Percentiles rank a stretch among this genome's conserved stretches.
Conservation (phyloP, 495 filamentous ascomycete species). For the Amphirosellinia nigrospora region DNA sequence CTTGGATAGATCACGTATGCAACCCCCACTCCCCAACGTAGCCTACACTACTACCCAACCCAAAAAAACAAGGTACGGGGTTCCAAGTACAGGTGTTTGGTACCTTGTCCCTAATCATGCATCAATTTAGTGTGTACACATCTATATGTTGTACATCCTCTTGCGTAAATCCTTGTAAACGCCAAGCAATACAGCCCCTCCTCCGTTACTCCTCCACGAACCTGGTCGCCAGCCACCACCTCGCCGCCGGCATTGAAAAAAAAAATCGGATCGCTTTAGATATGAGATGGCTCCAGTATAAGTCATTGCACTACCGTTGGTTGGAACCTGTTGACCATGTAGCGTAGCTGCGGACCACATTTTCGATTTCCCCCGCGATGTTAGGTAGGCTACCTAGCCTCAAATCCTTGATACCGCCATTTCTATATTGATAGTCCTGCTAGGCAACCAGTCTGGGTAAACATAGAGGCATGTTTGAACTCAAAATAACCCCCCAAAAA, state of each 20-base stretch:
- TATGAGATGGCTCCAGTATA: background rate
- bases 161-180: background rate
- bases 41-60: too few relatives aligned
- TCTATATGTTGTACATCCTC: slow-evolving; percentile 3
- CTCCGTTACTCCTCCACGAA: background rate
- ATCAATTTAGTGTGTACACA: background rate
- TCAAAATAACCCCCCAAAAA: too few relatives aligned
- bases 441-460: background rate
- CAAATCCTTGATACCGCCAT: too few relatives aligned
- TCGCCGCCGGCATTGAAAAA: background rate
- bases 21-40: background rate
- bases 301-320: background rate
- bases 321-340: background rate
- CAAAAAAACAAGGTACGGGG: background rate
- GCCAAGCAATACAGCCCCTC: background rate
- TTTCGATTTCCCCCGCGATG: background rate
- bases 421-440: background rate
- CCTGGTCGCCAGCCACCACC: background rate
- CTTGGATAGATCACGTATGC: background rate
- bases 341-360: background rate
- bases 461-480: background rate
- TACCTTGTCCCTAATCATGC: background rate
- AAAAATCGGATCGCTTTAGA: too few relatives aligned
- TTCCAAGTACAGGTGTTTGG: background rate
- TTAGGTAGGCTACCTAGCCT: background rate